Evolutionary conservation across 805 yeast species (phyloP), one percentile per base, ranked within the genome.

Genomic region (Monosporozyma siamensis): DNA sequence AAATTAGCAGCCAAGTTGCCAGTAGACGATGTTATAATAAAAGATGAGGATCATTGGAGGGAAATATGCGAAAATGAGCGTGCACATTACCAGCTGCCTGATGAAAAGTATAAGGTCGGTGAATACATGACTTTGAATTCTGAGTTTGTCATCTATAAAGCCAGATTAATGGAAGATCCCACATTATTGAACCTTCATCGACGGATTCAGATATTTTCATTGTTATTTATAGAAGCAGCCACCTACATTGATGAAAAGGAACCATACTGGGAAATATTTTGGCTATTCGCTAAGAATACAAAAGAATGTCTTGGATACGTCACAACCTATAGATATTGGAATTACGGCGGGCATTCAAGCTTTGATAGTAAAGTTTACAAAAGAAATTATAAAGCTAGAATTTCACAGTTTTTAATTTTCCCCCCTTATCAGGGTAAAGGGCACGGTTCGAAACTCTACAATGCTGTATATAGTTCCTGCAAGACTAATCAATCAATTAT

Each of bases 211-310:
- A 77, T 89, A 2, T 75, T 92, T 51, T 84, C 85, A 12, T 65
- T 90, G 22, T 67, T 92, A 9, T 88, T 81, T 64, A 90, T 92
- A 51, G 98, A 92, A 59, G 97, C 95, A 0, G 97, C 96, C 1
- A 78, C 94, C 1, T 85, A 77, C 54, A 87, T 92, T 43, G 96
- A 89, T 56, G 70, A 72, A 31, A 61, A 61, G 0, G 98, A 92
- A 61, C 70, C 72, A 7, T 69, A 74, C 14, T 92, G 98, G 98
- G 87, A 84, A 38, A 58, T 88, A 2, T 89, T 75, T 56, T 67
- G 81, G 29, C 49, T 82, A 6, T 55, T 66, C 17, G 61, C 65
- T 37, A 56, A 58, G 6, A 44, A 43, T 1, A 63, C 61, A 0
- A 63, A 59, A 12, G 76, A 45, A 24, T 73, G 89, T 42, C 75